These are phyloP conservation scores for Dothidotthia symphoricarpi DNA, from an alignment of 2,329 filamentous ascomycete genomes.

Conservation along the genomic window DNA sequence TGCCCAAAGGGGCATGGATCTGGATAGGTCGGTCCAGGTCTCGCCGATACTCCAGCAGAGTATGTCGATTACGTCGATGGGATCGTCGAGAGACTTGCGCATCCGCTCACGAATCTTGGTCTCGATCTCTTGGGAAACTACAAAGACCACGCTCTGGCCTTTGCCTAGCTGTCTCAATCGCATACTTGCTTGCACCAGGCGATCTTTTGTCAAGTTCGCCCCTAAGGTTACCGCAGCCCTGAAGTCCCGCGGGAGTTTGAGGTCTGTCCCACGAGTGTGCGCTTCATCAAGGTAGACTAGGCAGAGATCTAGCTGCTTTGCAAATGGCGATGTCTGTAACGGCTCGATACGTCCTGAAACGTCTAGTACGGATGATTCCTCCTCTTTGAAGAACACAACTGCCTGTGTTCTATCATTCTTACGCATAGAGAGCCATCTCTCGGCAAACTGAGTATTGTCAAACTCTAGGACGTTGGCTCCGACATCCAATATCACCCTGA, in stretches of 20 bases:
- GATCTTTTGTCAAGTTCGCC: constrained; percentile 64
- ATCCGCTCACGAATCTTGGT: constrained; percentile 48
- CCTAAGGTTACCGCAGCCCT: constrained; percentile 68
- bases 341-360: constrained; percentile 47
- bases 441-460: constrained; percentile 42
- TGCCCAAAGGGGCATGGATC: constrained; percentile 59
- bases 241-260: constrained; percentile 59
- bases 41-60: constrained; percentile 60
- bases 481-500: constrained; percentile 66
- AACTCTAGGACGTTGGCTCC: constrained; percentile 69
- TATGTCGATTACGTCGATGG: constrained; percentile 55
- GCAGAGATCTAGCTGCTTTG: constrained; percentile 56
- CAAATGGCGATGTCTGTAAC: constrained; percentile 60
- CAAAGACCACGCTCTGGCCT: constrained; percentile 65
- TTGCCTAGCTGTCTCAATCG: constrained; percentile 55
- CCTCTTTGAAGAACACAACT: constrained; percentile 55
- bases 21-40: constrained; percentile 52
- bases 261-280: constrained; percentile 68
- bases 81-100: background rate
- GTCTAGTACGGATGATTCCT: constrained; percentile 57
- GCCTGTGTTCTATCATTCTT: constrained; percentile 44
- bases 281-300: constrained; percentile 68
- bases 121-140: constrained; percentile 59
- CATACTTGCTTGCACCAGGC: constrained; percentile 65
- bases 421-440: constrained; percentile 50